A percentile compares a stretch with the other conserved stretches of the same genome.
Evolutionary conservation across 164 flowering plant species (phyloP).

Genomic region (Macadamia tetraphylla): DNA sequence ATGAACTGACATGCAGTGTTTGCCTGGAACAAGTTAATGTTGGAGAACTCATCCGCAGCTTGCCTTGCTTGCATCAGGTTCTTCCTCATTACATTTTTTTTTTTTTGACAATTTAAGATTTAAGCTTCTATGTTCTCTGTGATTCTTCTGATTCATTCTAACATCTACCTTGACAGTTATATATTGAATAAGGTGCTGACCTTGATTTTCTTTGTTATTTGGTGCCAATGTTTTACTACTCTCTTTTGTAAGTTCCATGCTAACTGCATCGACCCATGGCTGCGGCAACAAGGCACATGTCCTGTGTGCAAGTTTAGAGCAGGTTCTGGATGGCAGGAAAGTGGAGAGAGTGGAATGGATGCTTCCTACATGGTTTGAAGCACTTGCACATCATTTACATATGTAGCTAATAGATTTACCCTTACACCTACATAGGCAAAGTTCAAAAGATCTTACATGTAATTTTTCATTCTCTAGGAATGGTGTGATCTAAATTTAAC

Average conservation of each 20-base stretch:
- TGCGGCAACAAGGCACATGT: conserved; percentile 66
- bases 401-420: neutral
- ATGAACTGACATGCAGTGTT: conserved; percentile 75
- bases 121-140: neutral
- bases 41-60: conserved; percentile 80
- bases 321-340: conserved; percentile 46
- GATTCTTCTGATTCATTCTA: neutral
- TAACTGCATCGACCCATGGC: conserved; percentile 72
- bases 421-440: neutral
- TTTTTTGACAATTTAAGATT: neutral
- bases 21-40: conserved; percentile 86
- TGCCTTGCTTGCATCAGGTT: conserved; percentile 95
- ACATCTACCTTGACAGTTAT: neutral
- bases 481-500: no score
- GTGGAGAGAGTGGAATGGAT: conserved; percentile 27
- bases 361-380: conserved; percentile 42
- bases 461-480: no score
- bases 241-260: conserved; percentile 53
- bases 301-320: conserved; percentile 62
- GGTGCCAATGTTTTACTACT: neutral
- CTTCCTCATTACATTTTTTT: neutral
- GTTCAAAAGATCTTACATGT: no score
- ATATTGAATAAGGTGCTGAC: neutral
- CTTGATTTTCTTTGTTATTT: no score
- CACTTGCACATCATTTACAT: neutral